Evolutionary conservation across 305 asterid genomes (phyloP), one percentile per base, ranked within the genome.

Genomic region (Solanum chacoense): DNA sequence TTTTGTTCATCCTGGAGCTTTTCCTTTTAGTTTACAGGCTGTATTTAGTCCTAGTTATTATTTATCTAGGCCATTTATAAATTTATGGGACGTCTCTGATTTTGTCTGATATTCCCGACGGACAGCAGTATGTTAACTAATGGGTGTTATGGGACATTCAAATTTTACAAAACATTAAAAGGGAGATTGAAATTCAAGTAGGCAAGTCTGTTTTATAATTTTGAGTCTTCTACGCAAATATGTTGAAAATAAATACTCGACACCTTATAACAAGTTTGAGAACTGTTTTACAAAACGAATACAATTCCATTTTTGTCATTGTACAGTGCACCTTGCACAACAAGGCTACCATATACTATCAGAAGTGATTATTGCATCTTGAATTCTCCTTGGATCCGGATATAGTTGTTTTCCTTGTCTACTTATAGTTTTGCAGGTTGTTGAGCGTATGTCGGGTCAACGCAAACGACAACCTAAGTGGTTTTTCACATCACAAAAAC

Each of bases 381-480:
- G 7, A 45, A 16, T 29, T 50, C 11, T 45, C 72, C 63, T 29
- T 28, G 40, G 73, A 13, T 35, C 50, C 18, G 22, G 38, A 45
- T 81, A 45, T 18, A 42, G 28, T 80, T 26, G 69, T n/a, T 42
- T n/a, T 8, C 69, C 38, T 8, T 16, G 5, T 2, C 18, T 14
- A 8, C 76, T 92, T 92, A 95, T 84, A 94, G 50, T 88, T 93
- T 94, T 24, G 96, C 92, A 18, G 35, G 86, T 67, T 42, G 93
- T 81, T 89, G 92, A 50, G 91, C 86, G 87, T 91, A 95, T 12
- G 90, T 79, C 5, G 96, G 98, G 85, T 94, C 98, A 84, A 94
- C 87, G 92, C 96, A 93, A 32, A 95, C 96, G 63, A 95, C 93
- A 3, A 95, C 98, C 98, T 95, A 90, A 87, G 87, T 86, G 24